Conservation (phyloP, 805 yeast species). For the Pichia ethanolica region DNA sequence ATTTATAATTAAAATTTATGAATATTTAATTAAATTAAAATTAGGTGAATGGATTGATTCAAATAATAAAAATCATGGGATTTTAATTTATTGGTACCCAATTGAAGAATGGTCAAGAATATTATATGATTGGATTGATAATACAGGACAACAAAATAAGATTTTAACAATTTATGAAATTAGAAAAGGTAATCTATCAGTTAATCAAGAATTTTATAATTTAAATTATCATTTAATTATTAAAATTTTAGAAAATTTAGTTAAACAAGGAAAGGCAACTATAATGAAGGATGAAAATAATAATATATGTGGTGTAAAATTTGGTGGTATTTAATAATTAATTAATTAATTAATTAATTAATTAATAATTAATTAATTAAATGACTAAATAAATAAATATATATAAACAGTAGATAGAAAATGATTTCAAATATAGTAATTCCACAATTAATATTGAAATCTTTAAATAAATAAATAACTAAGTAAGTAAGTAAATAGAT, state of each 20-base stretch:
- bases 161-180: slow-evolving; percentile 81
- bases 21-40: slow-evolving; percentile 45
- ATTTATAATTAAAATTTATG: slow-evolving; percentile 48
- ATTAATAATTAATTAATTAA: not conserved
- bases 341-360: not conserved
- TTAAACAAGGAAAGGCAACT: slow-evolving; percentile 65
- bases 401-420: not conserved
- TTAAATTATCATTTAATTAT: slow-evolving; percentile 52
- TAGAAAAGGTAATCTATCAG: slow-evolving; percentile 52
- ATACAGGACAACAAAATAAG: slow-evolving; percentile 68
- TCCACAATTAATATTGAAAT: not conserved
- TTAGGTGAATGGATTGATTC: slow-evolving; percentile 50
- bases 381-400: not conserved
- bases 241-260: slow-evolving; percentile 49
- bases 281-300: slow-evolving; percentile 48
- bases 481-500: too few species aligned
- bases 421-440: not conserved
- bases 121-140: slow-evolving; percentile 62
- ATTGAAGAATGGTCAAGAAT: slow-evolving; percentile 61
- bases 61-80: slow-evolving; percentile 38
- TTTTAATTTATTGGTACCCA: slow-evolving; percentile 59
- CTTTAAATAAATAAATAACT: too few species aligned
- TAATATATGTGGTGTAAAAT: slow-evolving; percentile 66
- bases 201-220: slow-evolving; percentile 51
- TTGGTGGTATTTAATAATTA: slow-evolving; percentile 1